Base-by-base conservation (phyloP, 1,139 yeast genomes). In the Pichia norvegensis region DNA sequence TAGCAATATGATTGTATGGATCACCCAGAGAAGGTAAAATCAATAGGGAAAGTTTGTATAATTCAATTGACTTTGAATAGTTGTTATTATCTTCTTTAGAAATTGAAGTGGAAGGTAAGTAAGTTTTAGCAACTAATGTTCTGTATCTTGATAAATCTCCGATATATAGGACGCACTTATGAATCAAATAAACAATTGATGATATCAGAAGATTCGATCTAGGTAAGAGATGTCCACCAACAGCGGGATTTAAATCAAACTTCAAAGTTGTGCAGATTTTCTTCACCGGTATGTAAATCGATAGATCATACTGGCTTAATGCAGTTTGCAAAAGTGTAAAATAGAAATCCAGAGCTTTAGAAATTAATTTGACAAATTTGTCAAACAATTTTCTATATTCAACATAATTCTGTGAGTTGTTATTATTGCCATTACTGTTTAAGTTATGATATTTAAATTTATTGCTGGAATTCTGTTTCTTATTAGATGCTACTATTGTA, bases 1-100 rank as follows among this genome's bases (percentile, higher is more conserved):
- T 73, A 7, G 85, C 87, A 44, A 78, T 71, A 54, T 80, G 85
- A 53, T 77, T 76, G 55, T 77, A 77, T 1, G 86, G 79, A 54
- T 80, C 87, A 47, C 82, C 82, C 47, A 79, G 67, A 1, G 85
- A 76, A 1, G 88, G 90, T 36, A 81, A 62, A 22, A 81, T 62
- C 36, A 74, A 55, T 29, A 78, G 72, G 25, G 86, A 78, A 38
- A 67, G 59, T 45, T 73, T 70, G 52, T 78, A 77, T 53, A 69
- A 72, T 51, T 70, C 69, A 20, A 76, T 60, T 0, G 85, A 67
- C 61, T 58, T 70, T 59, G 61, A 65, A 57, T 62, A 70, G 55
- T 55, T 70, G 50, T 64, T 69, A 44, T 56, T 64, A 46, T 59
- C 68, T 54, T 60, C 67, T 51, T 59, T 67, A 57, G 67, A 69